Evolutionary conservation across 2,329 filamentous ascomycete genomes (phyloP).

Genomic region (Aureobasidium sp.): DNA sequence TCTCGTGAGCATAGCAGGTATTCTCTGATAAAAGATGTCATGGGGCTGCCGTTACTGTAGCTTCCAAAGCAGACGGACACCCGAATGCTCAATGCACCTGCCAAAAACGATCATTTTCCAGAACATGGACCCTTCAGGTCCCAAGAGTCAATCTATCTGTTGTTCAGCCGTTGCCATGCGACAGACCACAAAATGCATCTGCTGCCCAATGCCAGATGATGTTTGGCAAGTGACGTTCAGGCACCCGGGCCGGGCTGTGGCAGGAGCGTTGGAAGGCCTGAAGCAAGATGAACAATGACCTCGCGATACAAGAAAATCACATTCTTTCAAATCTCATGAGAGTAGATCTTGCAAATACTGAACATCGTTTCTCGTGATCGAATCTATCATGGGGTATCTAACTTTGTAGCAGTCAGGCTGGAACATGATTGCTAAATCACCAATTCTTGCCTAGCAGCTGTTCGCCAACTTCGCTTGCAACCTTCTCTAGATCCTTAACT

Average conservation of each 20-base stretch:
- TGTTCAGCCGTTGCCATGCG: background rate
- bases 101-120: background rate
- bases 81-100: background rate
- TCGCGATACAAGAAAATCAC: background rate
- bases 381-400: background rate
- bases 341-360: too few species aligned
- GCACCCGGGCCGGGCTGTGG: background rate
- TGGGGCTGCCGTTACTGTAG: background rate
- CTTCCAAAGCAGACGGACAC: background rate
- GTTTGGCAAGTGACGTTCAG: background rate
- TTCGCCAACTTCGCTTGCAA: slow-evolving; percentile 25
- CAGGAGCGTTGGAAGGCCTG: background rate
- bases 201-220: background rate
- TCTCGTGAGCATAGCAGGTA: background rate
- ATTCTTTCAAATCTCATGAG: background rate
- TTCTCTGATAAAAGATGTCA: background rate
- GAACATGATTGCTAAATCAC: background rate
- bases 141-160: background rate
- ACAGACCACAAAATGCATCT: background rate
- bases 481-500: slow-evolving; percentile 28
- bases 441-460: slow-evolving; percentile 8
- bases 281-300: background rate
- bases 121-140: background rate
- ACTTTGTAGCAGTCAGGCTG: background rate
- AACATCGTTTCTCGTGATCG: background rate